Base-by-base conservation (phyloP, 2,329 filamentous ascomycete species). In the Intubia oerlemansii region DNA sequence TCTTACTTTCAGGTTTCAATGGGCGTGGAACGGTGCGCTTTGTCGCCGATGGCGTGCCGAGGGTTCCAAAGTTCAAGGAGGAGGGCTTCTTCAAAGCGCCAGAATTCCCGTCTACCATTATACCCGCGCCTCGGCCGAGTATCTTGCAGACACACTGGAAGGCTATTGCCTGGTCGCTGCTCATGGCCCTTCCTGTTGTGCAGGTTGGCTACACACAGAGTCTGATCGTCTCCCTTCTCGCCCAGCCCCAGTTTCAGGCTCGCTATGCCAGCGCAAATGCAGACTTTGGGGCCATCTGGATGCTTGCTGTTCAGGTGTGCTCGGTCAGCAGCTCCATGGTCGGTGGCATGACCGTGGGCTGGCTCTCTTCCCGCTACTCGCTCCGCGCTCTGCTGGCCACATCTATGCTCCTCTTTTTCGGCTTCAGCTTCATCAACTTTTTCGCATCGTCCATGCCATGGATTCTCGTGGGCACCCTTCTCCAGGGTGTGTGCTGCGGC, bases 261-360 rank as follows among this genome's bases (percentile, higher is more conserved):
- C 32, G 39, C 15, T 49, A 44, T 24, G 46, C 45, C 2, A 32
- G 22, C 11, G 24, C 34, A 7, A 26, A 29, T 5, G 26, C 28
- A 10, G 34, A 37, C 27, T 38, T 38, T 14, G 18, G 30, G 2
- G 35, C 37, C 4, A 27, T 22, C 4, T 40, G 35, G 38, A 36
- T 39, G 36, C 28, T 38, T 9, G 38, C 31, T 1, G 33, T 38
- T 11, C 38, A 40, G 24, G 33, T 40, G 30, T 35, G 37, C 27
- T 30, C 26, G 1, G 37, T 40, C 0, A 37, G 37, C 15, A 36
- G 38, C 18, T 32, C 32, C 13, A 38, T 38, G 34, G 6, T 36
- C 11, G 38, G 38, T 22, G 33, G 34, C 13, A 28, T 40, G 16
- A 10, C 27, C 10, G 29, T 38, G 15, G 38, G 38, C 34, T 36